Conservation (phyloP, 2,329 filamentous ascomycete species). For the Cylindrodendrum hubeiense region DNA sequence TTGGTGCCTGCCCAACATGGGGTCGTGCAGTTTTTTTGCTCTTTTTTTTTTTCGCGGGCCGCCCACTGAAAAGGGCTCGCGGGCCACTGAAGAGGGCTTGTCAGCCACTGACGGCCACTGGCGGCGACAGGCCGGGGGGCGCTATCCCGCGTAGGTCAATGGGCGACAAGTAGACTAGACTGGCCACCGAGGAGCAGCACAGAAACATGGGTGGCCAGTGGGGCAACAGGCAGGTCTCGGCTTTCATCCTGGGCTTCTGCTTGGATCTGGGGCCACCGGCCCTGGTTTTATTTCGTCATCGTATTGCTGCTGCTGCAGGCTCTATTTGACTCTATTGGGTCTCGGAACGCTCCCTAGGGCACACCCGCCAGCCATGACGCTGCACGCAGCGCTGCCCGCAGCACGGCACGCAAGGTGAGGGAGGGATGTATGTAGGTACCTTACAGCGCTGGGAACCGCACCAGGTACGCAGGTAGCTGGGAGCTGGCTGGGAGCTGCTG, state of each 20-base stretch:
- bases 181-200: background rate
- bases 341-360: conserved; percentile 12
- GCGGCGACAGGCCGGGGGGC: background rate
- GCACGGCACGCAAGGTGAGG: too few relatives aligned
- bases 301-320: conserved; percentile 9
- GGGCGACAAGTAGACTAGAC: background rate
- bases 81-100: too few relatives aligned
- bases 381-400: background rate
- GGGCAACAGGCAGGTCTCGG: conserved; percentile 34
- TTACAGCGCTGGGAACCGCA: background rate
- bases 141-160: background rate
- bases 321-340: conserved; percentile 13
- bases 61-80: background rate
- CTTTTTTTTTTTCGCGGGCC: background rate
- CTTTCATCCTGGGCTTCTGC: conserved; percentile 29
- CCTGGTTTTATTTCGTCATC: conserved; percentile 42
- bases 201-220: conserved; percentile 11
- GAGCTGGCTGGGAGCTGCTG: too few relatives aligned
- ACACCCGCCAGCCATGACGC: conserved; percentile 8
- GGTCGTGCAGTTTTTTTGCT: conserved; percentile 14
- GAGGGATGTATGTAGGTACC: conserved; percentile 7
- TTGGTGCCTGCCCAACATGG: conserved; percentile 23
- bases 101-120: background rate
- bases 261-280: conserved; percentile 30
- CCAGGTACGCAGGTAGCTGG: too few relatives aligned